Evolutionary conservation across 1,284 basidiomycete genomes (phyloP).

Genomic region (Anthracocystis setariae): DNA sequence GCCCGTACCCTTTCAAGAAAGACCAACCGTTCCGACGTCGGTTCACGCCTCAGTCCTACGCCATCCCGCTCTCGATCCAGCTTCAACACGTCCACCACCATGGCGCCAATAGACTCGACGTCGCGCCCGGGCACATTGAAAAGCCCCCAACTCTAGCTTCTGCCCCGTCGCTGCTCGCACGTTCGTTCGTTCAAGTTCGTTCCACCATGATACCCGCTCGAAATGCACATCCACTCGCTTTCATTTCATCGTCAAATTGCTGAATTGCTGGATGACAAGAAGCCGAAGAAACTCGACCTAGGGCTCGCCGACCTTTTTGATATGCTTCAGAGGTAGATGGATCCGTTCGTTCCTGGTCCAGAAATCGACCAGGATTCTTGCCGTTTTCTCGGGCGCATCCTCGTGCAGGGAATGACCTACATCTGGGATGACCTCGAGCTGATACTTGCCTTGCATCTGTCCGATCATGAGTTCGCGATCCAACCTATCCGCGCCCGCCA

Average conservation of each 20-base stretch:
- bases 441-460: slow-evolving; percentile 92
- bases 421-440: slow-evolving; percentile 84
- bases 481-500: slow-evolving; percentile 91
- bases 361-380: slow-evolving; percentile 84
- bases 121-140: slow-evolving; percentile 16
- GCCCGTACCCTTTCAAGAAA: neutral
- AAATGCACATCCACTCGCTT: neutral
- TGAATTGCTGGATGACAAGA: neutral
- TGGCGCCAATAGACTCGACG: slow-evolving; percentile 13
- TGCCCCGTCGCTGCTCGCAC: no score
- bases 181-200: no score
- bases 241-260: neutral
- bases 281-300: neutral
- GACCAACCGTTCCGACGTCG: neutral
- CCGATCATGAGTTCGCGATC: slow-evolving; percentile 96
- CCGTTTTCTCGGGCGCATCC: slow-evolving; percentile 84
- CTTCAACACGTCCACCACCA: slow-evolving; percentile 19
- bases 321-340: slow-evolving; percentile 29
- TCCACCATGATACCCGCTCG: slow-evolving; percentile 1
- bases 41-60: slow-evolving; percentile 2
- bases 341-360: slow-evolving; percentile 83
- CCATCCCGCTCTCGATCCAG: slow-evolving; percentile 19
- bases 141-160: slow-evolving; percentile 12
- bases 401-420: slow-evolving; percentile 96
- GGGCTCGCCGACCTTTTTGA: slow-evolving; percentile 52